phyloP scores from a whole-genome alignment of 371 early-diverging fungal genomes.

The Chytridiales sp. region DNA sequence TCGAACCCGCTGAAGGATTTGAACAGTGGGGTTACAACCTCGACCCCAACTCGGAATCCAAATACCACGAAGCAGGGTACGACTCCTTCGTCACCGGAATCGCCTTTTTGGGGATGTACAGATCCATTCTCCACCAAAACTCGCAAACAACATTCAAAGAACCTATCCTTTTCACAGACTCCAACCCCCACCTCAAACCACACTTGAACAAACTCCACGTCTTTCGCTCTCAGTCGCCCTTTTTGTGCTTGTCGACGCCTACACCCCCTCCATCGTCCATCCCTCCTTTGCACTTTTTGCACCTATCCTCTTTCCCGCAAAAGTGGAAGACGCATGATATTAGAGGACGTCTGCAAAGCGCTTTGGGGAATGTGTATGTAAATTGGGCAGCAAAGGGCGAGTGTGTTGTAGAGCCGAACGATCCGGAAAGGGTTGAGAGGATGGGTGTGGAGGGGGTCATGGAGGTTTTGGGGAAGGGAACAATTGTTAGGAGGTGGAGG shows the following conservation, averaged over 20 bases:
- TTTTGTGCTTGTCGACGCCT: slow-evolving; percentile 38
- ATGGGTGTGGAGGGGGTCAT: not conserved
- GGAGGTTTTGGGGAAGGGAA: not conserved
- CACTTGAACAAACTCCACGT: slow-evolving; percentile 36
- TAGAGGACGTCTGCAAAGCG: slow-evolving; percentile 6
- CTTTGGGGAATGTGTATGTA: slow-evolving; percentile 27
- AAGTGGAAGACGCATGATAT: slow-evolving; percentile 29
- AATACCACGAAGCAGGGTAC: slow-evolving; percentile 90
- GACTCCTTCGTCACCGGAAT: slow-evolving; percentile 87
- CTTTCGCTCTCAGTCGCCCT: slow-evolving; percentile 36
- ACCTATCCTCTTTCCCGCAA: slow-evolving; percentile 31
- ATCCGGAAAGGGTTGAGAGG: not conserved
- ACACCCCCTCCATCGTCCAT: no score
- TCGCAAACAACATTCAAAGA: not conserved
- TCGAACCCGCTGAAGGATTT: no score
- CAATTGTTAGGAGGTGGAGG: not conserved
- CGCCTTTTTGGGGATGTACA: slow-evolving; percentile 51
- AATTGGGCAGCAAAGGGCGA: slow-evolving; percentile 28
- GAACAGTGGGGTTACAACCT: no score
- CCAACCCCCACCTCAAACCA: not conserved
- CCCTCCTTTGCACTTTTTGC: slow-evolving; percentile 27
- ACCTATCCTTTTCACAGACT: no score
- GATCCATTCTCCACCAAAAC: not conserved
- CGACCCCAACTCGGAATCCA: no score
- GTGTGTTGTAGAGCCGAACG: slow-evolving; percentile 26